Evolutionary conservation across 106 monocot species (phyloP), one percentile per base, ranked within the genome.

Genomic region (Allium cepa): DNA sequence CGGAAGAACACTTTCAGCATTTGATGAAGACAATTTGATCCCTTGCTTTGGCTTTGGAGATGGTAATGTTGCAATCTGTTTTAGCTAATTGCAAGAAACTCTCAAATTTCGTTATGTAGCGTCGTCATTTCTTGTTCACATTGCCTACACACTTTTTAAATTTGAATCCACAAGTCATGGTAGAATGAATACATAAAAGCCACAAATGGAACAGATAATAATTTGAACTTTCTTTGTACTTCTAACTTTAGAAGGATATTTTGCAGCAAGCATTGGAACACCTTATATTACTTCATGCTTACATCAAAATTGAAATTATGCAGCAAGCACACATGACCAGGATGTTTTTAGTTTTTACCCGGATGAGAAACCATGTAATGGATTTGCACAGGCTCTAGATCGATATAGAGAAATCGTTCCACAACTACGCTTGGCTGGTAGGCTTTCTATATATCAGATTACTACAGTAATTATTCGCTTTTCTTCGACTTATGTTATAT

Each of bases 1-100:
- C 59, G 94, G 94, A 26, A 76, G 68, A 62, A 94, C 90, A 47
- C 66, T 94, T 26, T 87, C 94, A 53, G 69, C 74, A 64, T 94
- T 94, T 77, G 94, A 90, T 59, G 94, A 94, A 46, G 94, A 94
- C 74, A 88, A 94, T 58, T 69, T 85, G 53, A 94, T 94, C 56
- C 94, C 94, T 18, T 94, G 94, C 52, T 94, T 83, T 81, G 94
- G 94, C 15, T 94, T 94, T 79, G 94, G 94, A 69, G 90, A 94
- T 81, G 90, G 94, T 94, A 85, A 10, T 36, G 36, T 36, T 36
- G 36, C 36, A 36, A 5, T 36, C 36, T 4, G 36, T 36, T 36
- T 36, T 5, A 36, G 36, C 5, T 36, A 36, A 36, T 36, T 36
- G 36, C 36, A 36, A 36, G 36, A 36, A 36, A 36, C 36, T 36